phyloP scores from a whole-genome alignment of 1,284 basidiomycete species.

The Porodaedalea pini region DNA sequence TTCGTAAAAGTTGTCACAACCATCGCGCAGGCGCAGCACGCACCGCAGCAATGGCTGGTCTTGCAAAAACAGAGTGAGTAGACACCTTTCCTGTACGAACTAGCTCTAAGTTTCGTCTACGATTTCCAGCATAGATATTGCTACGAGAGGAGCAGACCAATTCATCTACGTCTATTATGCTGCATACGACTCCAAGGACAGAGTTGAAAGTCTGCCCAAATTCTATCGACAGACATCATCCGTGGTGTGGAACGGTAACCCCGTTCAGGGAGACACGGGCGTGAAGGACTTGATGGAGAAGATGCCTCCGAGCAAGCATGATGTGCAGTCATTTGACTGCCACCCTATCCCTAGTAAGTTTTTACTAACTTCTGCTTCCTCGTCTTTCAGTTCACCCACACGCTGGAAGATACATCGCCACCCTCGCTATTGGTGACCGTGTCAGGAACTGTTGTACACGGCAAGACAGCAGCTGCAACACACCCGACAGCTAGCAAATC shows the following conservation, averaged over 20 bases:
- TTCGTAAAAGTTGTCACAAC: not conserved
- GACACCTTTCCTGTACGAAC: too few species aligned
- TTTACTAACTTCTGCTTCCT: not conserved
- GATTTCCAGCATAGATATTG: constrained; percentile 66
- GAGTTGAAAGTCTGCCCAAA: constrained; percentile 65
- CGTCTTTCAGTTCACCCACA: constrained; percentile 10
- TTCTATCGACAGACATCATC: constrained; percentile 75
- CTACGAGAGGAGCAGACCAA: constrained; percentile 73
- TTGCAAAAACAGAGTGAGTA: constrained; percentile 15
- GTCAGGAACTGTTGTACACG: constrained; percentile 75
- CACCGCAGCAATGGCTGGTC: constrained; percentile 1
- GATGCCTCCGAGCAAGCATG: constrained; percentile 75
- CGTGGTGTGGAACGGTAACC: constrained; percentile 82
- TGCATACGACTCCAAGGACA: constrained; percentile 71
- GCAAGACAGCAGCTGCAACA: constrained; percentile 57
- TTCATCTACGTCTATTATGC: constrained; percentile 77
- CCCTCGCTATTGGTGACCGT: constrained; percentile 76
- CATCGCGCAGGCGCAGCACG: not conserved
- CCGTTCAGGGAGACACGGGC: constrained; percentile 66
- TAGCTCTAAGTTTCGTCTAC: too few species aligned
- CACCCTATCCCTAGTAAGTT: constrained; percentile 77
- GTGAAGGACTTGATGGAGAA: constrained; percentile 59
- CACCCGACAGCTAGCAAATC: constrained; percentile 46
- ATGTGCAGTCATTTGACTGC: constrained; percentile 82
- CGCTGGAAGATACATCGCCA: constrained; percentile 57